phyloP scores from a whole-genome alignment of 2,329 filamentous ascomycete species.

The Pseudogymnoascus sp. region DNA sequence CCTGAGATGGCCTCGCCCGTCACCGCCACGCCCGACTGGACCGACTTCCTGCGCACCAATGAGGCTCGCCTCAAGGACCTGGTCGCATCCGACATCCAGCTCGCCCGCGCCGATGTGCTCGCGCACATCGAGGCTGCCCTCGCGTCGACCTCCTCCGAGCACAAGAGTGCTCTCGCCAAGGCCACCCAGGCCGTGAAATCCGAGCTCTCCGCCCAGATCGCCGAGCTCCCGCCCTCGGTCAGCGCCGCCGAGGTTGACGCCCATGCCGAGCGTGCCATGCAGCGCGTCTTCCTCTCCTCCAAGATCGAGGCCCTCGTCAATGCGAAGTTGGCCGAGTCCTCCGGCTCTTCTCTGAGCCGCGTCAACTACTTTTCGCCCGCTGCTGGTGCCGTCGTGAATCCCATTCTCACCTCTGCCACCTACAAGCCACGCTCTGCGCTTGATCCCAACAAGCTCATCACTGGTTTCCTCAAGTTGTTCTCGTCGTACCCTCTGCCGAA shows the following conservation, averaged over 20 bases:
- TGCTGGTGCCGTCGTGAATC: conserved; percentile 59
- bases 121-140: neutral
- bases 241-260: neutral
- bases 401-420: conserved; percentile 50
- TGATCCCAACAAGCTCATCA: conserved; percentile 18
- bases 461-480: conserved; percentile 13
- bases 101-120: conserved; percentile 16
- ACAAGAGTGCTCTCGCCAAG: neutral
- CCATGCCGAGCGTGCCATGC: neutral
- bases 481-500: conserved; percentile 21
- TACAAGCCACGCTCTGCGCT: conserved; percentile 32
- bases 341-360: conserved; percentile 28
- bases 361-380: conserved; percentile 68
- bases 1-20: neutral
- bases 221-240: neutral
- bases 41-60: conserved; percentile 40
- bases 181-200: conserved; percentile 1
- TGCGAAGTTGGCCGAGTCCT: conserved; percentile 14
- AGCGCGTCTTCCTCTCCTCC: neutral
- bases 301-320: conserved; percentile 20
- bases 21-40: conserved; percentile 14
- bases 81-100: conserved; percentile 31
- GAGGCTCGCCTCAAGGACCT: conserved; percentile 36
- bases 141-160: neutral
- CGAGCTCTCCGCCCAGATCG: neutral